Evolutionary conservation across 2,329 filamentous ascomycete genomes (phyloP).

Genomic region (Penicillium vulpinum): DNA sequence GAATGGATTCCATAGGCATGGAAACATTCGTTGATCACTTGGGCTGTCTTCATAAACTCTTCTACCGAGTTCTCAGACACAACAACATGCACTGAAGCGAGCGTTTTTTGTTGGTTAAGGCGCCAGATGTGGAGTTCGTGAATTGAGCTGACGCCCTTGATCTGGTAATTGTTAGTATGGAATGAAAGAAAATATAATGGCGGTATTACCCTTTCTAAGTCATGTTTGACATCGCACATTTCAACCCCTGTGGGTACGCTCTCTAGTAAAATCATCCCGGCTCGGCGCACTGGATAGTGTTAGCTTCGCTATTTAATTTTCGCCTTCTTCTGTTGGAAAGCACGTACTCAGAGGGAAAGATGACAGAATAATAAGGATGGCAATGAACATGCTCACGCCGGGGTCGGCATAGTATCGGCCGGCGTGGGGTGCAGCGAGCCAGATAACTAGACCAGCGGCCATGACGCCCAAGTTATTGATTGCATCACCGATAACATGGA

Average conservation of each 20-base stretch:
- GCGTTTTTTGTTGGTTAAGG: conserved; percentile 66
- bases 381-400: conserved; percentile 66
- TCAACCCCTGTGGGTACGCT: conserved; percentile 63
- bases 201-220: conserved; percentile 62
- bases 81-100: conserved; percentile 69
- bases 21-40: conserved; percentile 66
- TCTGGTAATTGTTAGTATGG: conserved; percentile 46
- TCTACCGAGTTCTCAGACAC: conserved; percentile 59
- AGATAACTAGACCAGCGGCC: conserved; percentile 67
- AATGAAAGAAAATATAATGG: background rate
- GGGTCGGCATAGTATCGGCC: conserved; percentile 71
- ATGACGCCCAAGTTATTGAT: conserved; percentile 77
- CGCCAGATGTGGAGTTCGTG: conserved; percentile 76
- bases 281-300: conserved; percentile 24
- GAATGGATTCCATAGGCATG: conserved; percentile 74
- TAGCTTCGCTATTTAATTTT: background rate
- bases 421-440: conserved; percentile 57
- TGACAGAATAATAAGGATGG: conserved; percentile 69
- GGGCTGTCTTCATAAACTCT: conserved; percentile 62
- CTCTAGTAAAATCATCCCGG: conserved; percentile 66
- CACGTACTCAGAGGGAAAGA: conserved; percentile 54
- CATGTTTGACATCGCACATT: conserved; percentile 64
- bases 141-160: conserved; percentile 65
- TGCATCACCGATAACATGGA: conserved; percentile 72
- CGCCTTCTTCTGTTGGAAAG: background rate